A percentile compares a stretch with the other conserved stretches of the same genome.
Evolutionary conservation across 331 rosid species (phyloP).

Genomic region (Cydonia oblonga): DNA sequence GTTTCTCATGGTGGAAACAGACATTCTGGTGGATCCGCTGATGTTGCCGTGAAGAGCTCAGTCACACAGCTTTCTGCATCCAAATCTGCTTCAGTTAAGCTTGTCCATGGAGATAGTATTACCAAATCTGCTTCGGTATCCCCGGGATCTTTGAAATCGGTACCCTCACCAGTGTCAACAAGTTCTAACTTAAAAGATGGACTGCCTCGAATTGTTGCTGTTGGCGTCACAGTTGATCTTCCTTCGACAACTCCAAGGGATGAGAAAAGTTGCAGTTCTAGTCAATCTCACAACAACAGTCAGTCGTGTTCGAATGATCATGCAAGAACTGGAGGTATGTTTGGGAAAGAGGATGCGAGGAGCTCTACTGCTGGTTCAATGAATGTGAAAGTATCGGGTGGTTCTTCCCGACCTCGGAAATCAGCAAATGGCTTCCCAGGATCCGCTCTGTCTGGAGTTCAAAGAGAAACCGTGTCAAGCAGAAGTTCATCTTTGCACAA

Average conservation of each 20-base stretch:
- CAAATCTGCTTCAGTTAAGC: slow-evolving; percentile 45
- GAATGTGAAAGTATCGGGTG: slow-evolving; percentile 31
- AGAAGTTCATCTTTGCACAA: slow-evolving; percentile 26
- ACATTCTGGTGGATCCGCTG: slow-evolving; percentile 41
- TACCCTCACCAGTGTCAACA: slow-evolving; percentile 21
- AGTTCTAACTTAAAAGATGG: slow-evolving; percentile 46
- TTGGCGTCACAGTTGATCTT: slow-evolving; percentile 35
- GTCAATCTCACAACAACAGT: slow-evolving; percentile 84
- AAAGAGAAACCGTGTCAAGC: slow-evolving; percentile 38
- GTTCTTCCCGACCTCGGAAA: slow-evolving; percentile 54
- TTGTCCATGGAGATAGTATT: slow-evolving; percentile 35
- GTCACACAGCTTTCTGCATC: slow-evolving; percentile 34
- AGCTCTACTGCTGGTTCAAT: slow-evolving; percentile 69
- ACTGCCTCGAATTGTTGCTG: slow-evolving; percentile 23
- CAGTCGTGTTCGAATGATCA: slow-evolving; percentile 73
- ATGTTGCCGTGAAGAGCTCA: slow-evolving; percentile 48
- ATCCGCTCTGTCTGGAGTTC: slow-evolving; percentile 33
- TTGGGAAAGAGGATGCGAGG: slow-evolving; percentile 63
- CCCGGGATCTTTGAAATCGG: slow-evolving; percentile 38
- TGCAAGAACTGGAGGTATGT: slow-evolving; percentile 42
- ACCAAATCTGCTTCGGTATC: slow-evolving; percentile 44
- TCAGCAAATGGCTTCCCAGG: slow-evolving; percentile 56
- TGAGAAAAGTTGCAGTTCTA: slow-evolving; percentile 81
- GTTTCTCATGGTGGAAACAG: slow-evolving; percentile 54
- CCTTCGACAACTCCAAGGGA: slow-evolving; percentile 52